These are phyloP conservation scores for Linum trigynum DNA, from an alignment of 345 rosid species.

Conservation along the genomic window DNA sequence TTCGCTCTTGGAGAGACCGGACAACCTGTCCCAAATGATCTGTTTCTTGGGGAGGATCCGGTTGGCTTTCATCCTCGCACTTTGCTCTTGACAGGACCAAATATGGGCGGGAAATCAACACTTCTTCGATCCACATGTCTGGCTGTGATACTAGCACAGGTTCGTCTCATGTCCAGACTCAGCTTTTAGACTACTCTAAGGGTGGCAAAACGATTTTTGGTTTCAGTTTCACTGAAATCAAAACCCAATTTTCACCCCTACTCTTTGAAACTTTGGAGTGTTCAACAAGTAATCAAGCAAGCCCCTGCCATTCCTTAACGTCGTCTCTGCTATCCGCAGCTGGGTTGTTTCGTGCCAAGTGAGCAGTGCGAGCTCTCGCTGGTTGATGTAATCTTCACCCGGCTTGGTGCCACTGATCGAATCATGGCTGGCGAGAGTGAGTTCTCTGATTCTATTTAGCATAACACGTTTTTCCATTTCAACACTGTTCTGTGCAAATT, in stretches of 20 bases:
- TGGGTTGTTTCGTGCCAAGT: slow-evolving; percentile 80
- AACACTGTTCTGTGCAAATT: not conserved
- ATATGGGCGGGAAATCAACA: slow-evolving; percentile 98
- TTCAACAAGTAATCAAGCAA: too few species aligned
- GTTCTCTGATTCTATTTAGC: slow-evolving; percentile 11
- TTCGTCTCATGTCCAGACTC: slow-evolving; percentile 22
- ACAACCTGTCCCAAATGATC: slow-evolving; percentile 69
- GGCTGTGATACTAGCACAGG: slow-evolving; percentile 84
- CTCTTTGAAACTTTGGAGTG: not conserved
- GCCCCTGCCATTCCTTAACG: not conserved
- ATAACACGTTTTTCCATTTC: not conserved
- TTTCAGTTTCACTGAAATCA: too few species aligned
- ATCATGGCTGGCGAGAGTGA: slow-evolving; percentile 95
- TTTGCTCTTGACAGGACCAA: slow-evolving; percentile 83
- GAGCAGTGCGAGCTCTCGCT: slow-evolving; percentile 59
- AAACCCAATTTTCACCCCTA: too few species aligned
- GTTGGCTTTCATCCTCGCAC: slow-evolving; percentile 42
- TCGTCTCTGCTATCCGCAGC: slow-evolving; percentile 30
- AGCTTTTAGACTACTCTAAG: not conserved
- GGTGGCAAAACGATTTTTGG: too few species aligned
- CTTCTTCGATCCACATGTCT: slow-evolving; percentile 87
- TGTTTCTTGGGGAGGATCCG: slow-evolving; percentile 55
- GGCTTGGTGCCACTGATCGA: slow-evolving; percentile 87
- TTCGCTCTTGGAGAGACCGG: slow-evolving; percentile 66
- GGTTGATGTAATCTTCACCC: slow-evolving; percentile 76